Conservation (phyloP, 2,329 filamentous ascomycete species). For the Cytospora leucostoma region DNA sequence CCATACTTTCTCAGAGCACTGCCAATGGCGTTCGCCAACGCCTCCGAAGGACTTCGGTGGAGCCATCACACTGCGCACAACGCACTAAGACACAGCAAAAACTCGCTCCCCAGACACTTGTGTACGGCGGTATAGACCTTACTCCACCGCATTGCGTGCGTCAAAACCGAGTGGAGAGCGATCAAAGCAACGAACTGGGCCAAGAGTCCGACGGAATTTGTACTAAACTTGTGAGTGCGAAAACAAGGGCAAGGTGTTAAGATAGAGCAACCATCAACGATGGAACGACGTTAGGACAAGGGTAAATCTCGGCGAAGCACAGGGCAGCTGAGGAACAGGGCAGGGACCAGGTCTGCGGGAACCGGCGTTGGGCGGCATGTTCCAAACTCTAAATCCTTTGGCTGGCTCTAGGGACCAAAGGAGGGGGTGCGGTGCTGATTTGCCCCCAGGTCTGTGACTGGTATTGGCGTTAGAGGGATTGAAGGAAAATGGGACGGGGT, state of each 20-base stretch:
- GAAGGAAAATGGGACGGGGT: neutral
- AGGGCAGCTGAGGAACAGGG: slow-evolving; percentile 21
- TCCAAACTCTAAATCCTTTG: slow-evolving; percentile 14
- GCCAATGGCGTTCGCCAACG: too few species aligned
- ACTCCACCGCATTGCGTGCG: too few species aligned
- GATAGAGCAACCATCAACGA: slow-evolving; percentile 4
- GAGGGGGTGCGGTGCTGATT: neutral
- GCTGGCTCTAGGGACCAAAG: slow-evolving; percentile 5
- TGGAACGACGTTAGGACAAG: slow-evolving; percentile 17
- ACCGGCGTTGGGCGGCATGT: slow-evolving; percentile 22
- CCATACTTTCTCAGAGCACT: too few species aligned
- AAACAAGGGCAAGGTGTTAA: neutral
- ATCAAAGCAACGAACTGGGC: neutral
- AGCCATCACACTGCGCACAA: too few species aligned
- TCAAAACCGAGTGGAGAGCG: too few species aligned
- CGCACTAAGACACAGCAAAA: too few species aligned
- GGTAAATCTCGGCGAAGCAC: slow-evolving; percentile 23
- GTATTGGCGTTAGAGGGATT: slow-evolving; percentile 4
- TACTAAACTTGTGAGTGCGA: neutral
- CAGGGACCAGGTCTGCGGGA: slow-evolving; percentile 24
- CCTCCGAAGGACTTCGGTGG: too few species aligned
- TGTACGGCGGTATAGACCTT: too few species aligned
- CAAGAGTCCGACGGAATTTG: neutral
- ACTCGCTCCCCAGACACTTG: too few species aligned
- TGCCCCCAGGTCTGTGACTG: slow-evolving; percentile 1